Conservation (phyloP, 495 filamentous ascomycete species). For the Talaromyces stipitatus region DNA sequence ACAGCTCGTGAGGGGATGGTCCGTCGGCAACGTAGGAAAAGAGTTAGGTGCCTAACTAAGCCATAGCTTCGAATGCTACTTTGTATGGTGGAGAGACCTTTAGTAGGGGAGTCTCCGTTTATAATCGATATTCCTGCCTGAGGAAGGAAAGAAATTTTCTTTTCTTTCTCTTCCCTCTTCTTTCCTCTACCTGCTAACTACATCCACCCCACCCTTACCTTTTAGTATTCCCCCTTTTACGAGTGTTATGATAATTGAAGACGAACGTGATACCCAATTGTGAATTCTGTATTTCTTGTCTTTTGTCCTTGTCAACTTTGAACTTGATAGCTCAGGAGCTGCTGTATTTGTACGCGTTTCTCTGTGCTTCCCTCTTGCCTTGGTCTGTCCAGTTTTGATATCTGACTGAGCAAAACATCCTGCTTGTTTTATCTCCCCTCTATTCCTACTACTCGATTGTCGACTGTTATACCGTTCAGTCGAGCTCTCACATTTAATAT, state of each 20-base stretch:
- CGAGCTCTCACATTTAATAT: neutral
- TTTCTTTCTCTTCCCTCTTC: slow-evolving; percentile 9
- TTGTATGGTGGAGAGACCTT: slow-evolving; percentile 1
- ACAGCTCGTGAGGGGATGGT: neutral
- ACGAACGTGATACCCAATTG: slow-evolving; percentile 2
- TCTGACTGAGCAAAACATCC: no score
- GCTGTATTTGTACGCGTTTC: neutral
- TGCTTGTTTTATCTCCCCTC: slow-evolving; percentile 4
- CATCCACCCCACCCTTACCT: neutral
- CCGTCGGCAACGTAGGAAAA: neutral
- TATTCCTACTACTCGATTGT: neutral
- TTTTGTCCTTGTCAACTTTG: slow-evolving; percentile 13
- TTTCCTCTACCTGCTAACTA: neutral
- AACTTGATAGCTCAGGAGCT: neutral
- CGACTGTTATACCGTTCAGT: neutral
- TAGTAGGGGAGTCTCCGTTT: neutral
- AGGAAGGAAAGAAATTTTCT: slow-evolving; percentile 4
- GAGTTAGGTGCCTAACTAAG: neutral
- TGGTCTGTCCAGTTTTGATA: no score
- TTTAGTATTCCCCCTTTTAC: neutral
- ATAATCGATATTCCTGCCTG: slow-evolving; percentile 1
- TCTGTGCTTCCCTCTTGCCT: slow-evolving; percentile 2
- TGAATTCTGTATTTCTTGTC: slow-evolving; percentile 1
- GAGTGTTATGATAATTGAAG: slow-evolving; percentile 1
- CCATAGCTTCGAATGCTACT: neutral